Percentiles rank a stretch among this genome's conserved stretches.
Evolutionary conservation across 2,329 filamentous ascomycete genomes (phyloP).

Genomic region (Graphium sp.): DNA sequence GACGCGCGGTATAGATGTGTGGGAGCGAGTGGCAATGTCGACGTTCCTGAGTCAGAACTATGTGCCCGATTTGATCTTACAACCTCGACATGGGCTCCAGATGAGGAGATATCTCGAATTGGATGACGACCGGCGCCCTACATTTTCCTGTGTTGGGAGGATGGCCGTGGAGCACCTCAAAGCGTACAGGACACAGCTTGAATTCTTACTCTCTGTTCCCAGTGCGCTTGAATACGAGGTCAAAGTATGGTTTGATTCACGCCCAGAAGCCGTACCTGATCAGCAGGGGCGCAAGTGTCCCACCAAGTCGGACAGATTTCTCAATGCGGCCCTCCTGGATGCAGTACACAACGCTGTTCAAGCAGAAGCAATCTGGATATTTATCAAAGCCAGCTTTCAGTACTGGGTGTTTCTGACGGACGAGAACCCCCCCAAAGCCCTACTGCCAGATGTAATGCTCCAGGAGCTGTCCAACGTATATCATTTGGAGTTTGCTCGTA

Average conservation of each 20-base stretch:
- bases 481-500: slow-evolving; percentile 22
- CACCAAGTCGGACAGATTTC: slow-evolving; percentile 20
- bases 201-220: slow-evolving; percentile 15
- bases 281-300: slow-evolving; percentile 22
- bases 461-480: slow-evolving; percentile 28
- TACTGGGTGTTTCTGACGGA: slow-evolving; percentile 20
- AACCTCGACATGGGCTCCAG: slow-evolving; percentile 10
- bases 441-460: no score
- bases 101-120: not conserved
- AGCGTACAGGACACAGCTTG: slow-evolving; percentile 15
- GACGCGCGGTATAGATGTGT: slow-evolving; percentile 12
- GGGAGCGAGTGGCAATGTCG: no score
- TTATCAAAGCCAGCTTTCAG: no score
- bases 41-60: no score
- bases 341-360: slow-evolving; percentile 17
- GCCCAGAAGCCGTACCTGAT: slow-evolving; percentile 23
- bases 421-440: slow-evolving; percentile 7
- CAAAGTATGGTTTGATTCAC: slow-evolving; percentile 19
- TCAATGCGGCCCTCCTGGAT: slow-evolving; percentile 23
- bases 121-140: not conserved
- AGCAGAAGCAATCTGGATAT: slow-evolving; percentile 19
- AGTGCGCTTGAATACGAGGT: slow-evolving; percentile 15
- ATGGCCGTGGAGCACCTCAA: slow-evolving; percentile 16
- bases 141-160: slow-evolving; percentile 4
- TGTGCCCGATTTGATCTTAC: no score